Evolutionary conservation across 148 eudicot genomes (phyloP).

Genomic region (Vaccinium corymbosum): DNA sequence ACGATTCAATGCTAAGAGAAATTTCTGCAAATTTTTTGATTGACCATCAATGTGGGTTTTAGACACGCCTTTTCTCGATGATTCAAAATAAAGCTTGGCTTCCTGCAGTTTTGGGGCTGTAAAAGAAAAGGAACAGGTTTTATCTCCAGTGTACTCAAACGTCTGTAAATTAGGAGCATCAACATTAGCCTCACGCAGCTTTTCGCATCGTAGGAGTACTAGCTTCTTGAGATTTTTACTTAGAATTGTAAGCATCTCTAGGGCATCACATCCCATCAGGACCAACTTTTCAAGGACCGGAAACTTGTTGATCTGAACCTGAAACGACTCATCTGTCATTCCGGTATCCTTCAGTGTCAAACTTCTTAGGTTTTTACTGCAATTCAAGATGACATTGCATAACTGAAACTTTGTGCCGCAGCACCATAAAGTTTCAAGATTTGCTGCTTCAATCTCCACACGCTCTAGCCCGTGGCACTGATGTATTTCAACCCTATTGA

Average conservation of each 20-base stretch:
- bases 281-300: slow-evolving; percentile 35
- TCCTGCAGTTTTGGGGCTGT: slow-evolving; percentile 23
- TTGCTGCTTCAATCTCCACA: slow-evolving; percentile 24
- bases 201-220: slow-evolving; percentile 20
- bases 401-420: neutral
- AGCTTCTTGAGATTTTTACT: slow-evolving; percentile 28
- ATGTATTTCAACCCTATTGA: slow-evolving; percentile 31
- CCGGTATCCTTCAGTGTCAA: slow-evolving; percentile 30
- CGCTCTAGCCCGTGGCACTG: slow-evolving; percentile 21
- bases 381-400: slow-evolving; percentile 24
- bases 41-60: neutral
- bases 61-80: neutral
- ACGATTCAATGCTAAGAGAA: slow-evolving; percentile 16
- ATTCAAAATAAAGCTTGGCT: slow-evolving; percentile 23
- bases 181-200: slow-evolving; percentile 25
- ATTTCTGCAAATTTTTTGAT: neutral
- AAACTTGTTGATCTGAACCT: slow-evolving; percentile 18
- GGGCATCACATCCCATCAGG: slow-evolving; percentile 21
- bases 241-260: slow-evolving; percentile 27
- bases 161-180: slow-evolving; percentile 32
- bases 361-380: slow-evolving; percentile 26
- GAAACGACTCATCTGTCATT: slow-evolving; percentile 24
- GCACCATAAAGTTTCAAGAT: slow-evolving; percentile 33
- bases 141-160: slow-evolving; percentile 31
- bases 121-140: slow-evolving; percentile 19